Evolutionary conservation across 2,329 filamentous ascomycete species (phyloP).

Genomic region (Mycosphaerelloides madeirae): DNA sequence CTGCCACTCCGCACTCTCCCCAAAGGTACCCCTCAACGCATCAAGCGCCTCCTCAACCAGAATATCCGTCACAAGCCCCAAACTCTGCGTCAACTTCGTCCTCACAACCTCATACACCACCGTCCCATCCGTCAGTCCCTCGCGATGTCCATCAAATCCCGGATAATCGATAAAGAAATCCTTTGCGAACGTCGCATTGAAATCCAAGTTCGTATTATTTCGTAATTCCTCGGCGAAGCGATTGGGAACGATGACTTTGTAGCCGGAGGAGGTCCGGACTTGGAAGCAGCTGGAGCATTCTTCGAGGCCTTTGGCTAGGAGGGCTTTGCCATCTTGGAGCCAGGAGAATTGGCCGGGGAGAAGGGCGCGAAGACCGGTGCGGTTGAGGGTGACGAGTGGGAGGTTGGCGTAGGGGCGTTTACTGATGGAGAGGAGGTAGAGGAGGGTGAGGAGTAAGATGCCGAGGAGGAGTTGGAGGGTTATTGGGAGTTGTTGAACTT

Average conservation of each 20-base stretch:
- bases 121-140: slow-evolving; percentile 4
- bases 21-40: slow-evolving; percentile 3
- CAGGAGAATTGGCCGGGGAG: no score
- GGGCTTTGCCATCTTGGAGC: background rate
- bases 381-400: background rate
- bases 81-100: slow-evolving; percentile 17
- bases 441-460: no score
- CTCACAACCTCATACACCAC: slow-evolving; percentile 15
- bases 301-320: background rate
- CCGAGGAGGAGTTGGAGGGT: no score
- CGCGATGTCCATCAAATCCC: slow-evolving; percentile 14
- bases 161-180: slow-evolving; percentile 16
- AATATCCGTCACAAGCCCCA: slow-evolving; percentile 9
- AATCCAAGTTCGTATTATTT: slow-evolving; percentile 18
- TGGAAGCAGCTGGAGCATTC: slow-evolving; percentile 3
- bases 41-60: slow-evolving; percentile 1
- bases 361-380: no score
- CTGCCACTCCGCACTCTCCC: slow-evolving; percentile 6
- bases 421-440: no score
- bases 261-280: slow-evolving; percentile 2
- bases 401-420: background rate
- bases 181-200: slow-evolving; percentile 2
- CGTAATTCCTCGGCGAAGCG: slow-evolving; percentile 1
- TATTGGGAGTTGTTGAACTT: no score
- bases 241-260: slow-evolving; percentile 4